Evolutionary conservation across 73 alveolate genomes (phyloP).

Genomic region (Uronychia setigera): DNA sequence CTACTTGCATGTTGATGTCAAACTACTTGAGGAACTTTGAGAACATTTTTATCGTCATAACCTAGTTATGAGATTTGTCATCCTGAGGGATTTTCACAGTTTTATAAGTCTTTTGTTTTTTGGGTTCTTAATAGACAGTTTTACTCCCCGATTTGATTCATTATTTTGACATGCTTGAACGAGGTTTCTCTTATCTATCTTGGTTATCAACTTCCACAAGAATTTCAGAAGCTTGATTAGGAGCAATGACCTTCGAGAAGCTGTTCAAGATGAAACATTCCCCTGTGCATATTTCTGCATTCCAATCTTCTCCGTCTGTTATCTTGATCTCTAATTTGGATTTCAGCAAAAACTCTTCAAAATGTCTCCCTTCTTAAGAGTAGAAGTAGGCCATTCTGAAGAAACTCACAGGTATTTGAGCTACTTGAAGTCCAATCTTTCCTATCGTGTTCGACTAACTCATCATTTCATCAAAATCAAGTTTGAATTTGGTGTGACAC

Average conservation of each 20-base stretch:
- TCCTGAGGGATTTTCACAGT: neutral
- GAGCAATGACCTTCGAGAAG: neutral
- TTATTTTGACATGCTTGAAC: too few species aligned
- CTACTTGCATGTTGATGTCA: neutral
- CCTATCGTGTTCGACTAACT: neutral
- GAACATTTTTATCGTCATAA: neutral
- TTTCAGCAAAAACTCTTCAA: too few species aligned
- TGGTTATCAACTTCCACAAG: neutral
- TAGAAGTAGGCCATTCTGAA: neutral
- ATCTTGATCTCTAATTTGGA: neutral
- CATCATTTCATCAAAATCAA: neutral
- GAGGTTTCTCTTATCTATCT: too few species aligned
- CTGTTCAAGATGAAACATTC: neutral
- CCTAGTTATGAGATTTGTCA: neutral
- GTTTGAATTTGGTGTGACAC: neutral
- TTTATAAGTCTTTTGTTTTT: neutral
- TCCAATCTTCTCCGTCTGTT: neutral
- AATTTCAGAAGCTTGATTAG: neutral
- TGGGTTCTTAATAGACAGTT: neutral
- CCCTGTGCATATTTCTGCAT: neutral
- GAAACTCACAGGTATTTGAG: neutral
- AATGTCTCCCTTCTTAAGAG: neutral
- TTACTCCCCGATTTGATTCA: too few species aligned
- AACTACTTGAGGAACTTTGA: neutral
- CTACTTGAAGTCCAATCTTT: neutral